These are phyloP conservation scores for Neoboletus brunneissimus DNA, from an alignment of 768 basidiomycete species.

Conservation along the genomic window DNA sequence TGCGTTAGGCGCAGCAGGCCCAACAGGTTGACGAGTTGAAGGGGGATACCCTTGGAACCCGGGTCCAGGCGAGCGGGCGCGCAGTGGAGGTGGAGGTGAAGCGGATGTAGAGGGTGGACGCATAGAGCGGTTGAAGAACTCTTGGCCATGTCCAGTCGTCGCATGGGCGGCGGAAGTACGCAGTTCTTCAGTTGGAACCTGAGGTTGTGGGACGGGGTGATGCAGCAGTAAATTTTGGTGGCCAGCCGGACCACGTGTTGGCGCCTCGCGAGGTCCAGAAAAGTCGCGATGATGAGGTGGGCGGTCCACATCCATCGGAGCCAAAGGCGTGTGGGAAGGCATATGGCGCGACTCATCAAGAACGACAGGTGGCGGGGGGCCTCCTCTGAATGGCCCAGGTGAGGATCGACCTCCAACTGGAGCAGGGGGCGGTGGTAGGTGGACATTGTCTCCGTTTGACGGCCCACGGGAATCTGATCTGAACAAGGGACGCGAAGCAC, in stretches of 20 bases:
- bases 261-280: slow-evolving; percentile 43
- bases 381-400: slow-evolving; percentile 77
- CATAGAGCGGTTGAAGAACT: slow-evolving; percentile 53
- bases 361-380: slow-evolving; percentile 78
- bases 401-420: slow-evolving; percentile 47
- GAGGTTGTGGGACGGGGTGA: slow-evolving; percentile 63
- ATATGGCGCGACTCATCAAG: slow-evolving; percentile 72
- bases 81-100: slow-evolving; percentile 54
- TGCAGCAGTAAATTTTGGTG: slow-evolving; percentile 61
- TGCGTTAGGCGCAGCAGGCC: slow-evolving; percentile 50
- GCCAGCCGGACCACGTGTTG: slow-evolving; percentile 51
- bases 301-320: slow-evolving; percentile 74
- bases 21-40: slow-evolving; percentile 46
- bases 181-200: slow-evolving; percentile 50
- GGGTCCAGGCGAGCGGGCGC: slow-evolving; percentile 50
- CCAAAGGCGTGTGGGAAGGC: slow-evolving; percentile 66
- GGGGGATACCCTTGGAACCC: slow-evolving; percentile 49
- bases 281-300: slow-evolving; percentile 57
- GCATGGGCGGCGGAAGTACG: slow-evolving; percentile 39
- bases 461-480: slow-evolving; percentile 68
- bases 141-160: slow-evolving; percentile 46
- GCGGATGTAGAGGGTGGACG: slow-evolving; percentile 57
- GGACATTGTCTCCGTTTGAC: slow-evolving; percentile 32
- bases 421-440: slow-evolving; percentile 61
- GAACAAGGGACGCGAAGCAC: slow-evolving; percentile 45